phyloP scores from a whole-genome alignment of 2,329 filamentous ascomycete species.

The Exserohilum turcica region DNA sequence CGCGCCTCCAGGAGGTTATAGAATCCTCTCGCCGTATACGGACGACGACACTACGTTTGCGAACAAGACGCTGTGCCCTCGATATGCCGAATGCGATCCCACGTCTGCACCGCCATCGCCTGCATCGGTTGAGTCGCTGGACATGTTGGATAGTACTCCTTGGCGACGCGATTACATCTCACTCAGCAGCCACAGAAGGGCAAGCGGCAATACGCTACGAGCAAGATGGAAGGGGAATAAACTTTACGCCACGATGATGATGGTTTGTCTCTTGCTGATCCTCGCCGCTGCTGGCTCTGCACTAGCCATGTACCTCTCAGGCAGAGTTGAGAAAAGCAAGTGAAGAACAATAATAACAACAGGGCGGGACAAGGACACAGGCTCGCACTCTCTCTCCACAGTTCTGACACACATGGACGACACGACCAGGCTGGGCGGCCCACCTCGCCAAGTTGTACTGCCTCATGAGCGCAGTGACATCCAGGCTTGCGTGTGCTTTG shows the following conservation, averaged over 20 bases:
- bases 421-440: no score
- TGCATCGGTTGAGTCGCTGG: constrained; percentile 43
- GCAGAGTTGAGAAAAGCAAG: constrained; percentile 22
- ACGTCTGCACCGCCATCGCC: constrained; percentile 43
- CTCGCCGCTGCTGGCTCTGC: constrained; percentile 26
- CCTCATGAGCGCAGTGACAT: not conserved
- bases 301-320: constrained; percentile 26
- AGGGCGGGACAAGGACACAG: not conserved
- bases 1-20: constrained; percentile 29
- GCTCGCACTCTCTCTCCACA: no score
- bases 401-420: no score
- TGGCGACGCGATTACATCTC: constrained; percentile 39
- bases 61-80: constrained; percentile 37
- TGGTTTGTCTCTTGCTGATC: constrained; percentile 28
- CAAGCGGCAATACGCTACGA: constrained; percentile 7
- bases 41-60: constrained; percentile 31
- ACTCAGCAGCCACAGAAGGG: constrained; percentile 6
- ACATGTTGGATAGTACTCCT: constrained; percentile 39
- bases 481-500: not conserved
- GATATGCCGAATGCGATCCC: constrained; percentile 40
- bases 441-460: no score
- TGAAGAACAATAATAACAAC: not conserved
- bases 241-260: constrained; percentile 17
- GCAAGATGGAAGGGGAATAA: constrained; percentile 29
- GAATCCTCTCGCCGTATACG: constrained; percentile 34